phyloP scores from a whole-genome alignment of 495 filamentous ascomycete genomes.

The Lasiosphaeris hirsuta region DNA sequence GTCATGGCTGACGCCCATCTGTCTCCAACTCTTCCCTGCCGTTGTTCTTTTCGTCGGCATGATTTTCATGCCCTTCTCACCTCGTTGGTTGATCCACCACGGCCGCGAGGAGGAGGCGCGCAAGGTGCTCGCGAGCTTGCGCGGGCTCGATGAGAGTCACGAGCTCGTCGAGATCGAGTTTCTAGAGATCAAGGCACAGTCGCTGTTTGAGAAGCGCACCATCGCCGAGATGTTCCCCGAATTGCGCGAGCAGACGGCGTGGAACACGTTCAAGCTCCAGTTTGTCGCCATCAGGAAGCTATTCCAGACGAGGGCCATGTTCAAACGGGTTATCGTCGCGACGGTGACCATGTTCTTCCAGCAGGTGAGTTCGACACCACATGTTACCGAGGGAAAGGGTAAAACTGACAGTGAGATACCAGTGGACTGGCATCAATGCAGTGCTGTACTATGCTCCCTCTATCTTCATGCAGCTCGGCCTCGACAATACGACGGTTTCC shows the following conservation, averaged over 20 bases:
- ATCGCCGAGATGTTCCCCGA: slow-evolving; percentile 68
- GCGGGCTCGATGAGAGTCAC: slow-evolving; percentile 56
- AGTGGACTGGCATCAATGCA: slow-evolving; percentile 73
- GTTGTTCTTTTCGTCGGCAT: slow-evolving; percentile 64
- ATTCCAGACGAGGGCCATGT: slow-evolving; percentile 71
- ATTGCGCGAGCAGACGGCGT: slow-evolving; percentile 55
- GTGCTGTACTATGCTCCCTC: slow-evolving; percentile 70
- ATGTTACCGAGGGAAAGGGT: background rate
- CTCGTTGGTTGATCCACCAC: slow-evolving; percentile 75
- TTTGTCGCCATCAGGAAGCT: slow-evolving; percentile 69
- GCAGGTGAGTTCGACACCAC: slow-evolving; percentile 39
- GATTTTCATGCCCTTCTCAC: slow-evolving; percentile 77
- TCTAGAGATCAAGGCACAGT: slow-evolving; percentile 77
- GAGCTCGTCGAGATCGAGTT: slow-evolving; percentile 72
- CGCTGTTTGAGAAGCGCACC: slow-evolving; percentile 74
- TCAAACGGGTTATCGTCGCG: slow-evolving; percentile 67
- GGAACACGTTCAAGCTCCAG: slow-evolving; percentile 64
- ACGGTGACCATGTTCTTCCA: slow-evolving; percentile 72
- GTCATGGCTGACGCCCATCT: slow-evolving; percentile 66
- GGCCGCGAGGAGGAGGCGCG: slow-evolving; percentile 68
- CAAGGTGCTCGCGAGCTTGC: slow-evolving; percentile 63
- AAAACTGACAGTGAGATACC: slow-evolving; percentile 11
- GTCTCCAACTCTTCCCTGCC: slow-evolving; percentile 59
- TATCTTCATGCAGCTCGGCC: slow-evolving; percentile 69
- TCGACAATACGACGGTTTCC: slow-evolving; percentile 58